Base-by-base conservation (phyloP, 768 basidiomycete species). In the Trametes elegans region DNA sequence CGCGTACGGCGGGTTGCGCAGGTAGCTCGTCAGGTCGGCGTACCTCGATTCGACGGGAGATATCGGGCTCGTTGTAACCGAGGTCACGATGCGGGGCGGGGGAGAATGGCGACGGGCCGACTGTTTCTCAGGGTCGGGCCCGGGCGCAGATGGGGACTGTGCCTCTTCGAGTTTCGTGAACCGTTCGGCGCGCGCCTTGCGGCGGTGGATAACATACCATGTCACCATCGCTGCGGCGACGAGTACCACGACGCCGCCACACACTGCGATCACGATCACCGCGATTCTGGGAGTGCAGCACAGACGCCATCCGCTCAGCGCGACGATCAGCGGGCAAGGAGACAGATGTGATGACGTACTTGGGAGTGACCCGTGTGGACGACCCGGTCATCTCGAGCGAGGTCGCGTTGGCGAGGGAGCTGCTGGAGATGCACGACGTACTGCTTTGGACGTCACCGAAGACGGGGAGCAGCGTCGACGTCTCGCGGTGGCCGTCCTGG, bases 381-480 rank as follows among this genome's bases (percentile, higher is more conserved):
- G 53, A 36, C 19, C 23, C 18, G 6, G 23, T 49, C 1, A 41
- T 32, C 14, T 48, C 54, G 21, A 49, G 34, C 10, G 49, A 48
- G 23, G 54, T 31, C 14, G 49, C 49, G 26, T 26, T 52, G 26
- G 39, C 42, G 23, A 55, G 59, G 18, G 53, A 18, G 46, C 45
- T 48, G 8, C 32, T 44, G 7, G 63, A 58, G 21, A 73, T 53
- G 59, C 72, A 73, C 24, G 55, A 46, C 5, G 59, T 59, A 38
- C 62, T 54, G 61, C 62, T 69, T 6, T 60, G 52, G 24, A 54
- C 45, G 35, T 64, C 57, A 9, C 55, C 70, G 67, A 31, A 58
- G 68, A 82, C 72, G 7, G 73, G 72, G 13, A 82, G 61, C 24
- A 82, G 65, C 19, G 69, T 51, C 1, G 78, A 75, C 3, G 79